Conservation (phyloP, 2,329 filamentous ascomycete genomes). For the Ophiostoma sp. region DNA sequence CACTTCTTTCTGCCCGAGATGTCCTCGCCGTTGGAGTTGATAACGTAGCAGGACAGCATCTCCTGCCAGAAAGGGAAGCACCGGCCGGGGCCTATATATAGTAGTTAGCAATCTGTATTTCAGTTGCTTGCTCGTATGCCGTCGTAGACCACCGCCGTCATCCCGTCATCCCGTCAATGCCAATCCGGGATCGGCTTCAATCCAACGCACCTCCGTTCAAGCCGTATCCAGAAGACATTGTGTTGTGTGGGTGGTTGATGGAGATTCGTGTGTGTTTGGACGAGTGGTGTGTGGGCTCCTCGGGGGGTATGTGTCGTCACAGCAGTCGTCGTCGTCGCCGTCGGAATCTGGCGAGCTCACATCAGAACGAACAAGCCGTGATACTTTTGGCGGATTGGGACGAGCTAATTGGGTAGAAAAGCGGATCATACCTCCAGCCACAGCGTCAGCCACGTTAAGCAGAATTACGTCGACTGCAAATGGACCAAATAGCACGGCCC, state of each 20-base stretch:
- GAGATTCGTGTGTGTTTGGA: constrained; percentile 1
- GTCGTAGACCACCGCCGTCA: not conserved
- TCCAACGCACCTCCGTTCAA: constrained; percentile 65
- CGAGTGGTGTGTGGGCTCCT: constrained; percentile 11
- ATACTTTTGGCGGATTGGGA: constrained; percentile 8
- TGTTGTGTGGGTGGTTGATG: not conserved
- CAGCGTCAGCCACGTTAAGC: constrained; percentile 27
- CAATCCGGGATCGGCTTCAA: not conserved
- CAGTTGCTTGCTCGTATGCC: not conserved
- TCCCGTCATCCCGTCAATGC: not conserved
- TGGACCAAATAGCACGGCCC: constrained; percentile 19
- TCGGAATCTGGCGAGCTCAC: constrained; percentile 3
- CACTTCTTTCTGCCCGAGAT: constrained; percentile 83
- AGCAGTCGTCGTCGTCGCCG: constrained; percentile 8
- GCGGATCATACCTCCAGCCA: constrained; percentile 18
- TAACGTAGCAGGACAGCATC: constrained; percentile 94
- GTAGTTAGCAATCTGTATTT: constrained; percentile 17
- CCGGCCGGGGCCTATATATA: constrained; percentile 55
- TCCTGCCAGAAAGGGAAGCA: constrained; percentile 99
- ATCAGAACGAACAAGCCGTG: constrained; percentile 9
- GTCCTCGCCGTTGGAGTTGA: constrained; percentile 79
- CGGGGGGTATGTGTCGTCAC: not conserved
- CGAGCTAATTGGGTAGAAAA: constrained; percentile 12
- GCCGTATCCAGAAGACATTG: constrained; percentile 78
- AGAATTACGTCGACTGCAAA: constrained; percentile 28